Evolutionary conservation across 495 filamentous ascomycete genomes (phyloP).

Genomic region (Darksidea phi): DNA sequence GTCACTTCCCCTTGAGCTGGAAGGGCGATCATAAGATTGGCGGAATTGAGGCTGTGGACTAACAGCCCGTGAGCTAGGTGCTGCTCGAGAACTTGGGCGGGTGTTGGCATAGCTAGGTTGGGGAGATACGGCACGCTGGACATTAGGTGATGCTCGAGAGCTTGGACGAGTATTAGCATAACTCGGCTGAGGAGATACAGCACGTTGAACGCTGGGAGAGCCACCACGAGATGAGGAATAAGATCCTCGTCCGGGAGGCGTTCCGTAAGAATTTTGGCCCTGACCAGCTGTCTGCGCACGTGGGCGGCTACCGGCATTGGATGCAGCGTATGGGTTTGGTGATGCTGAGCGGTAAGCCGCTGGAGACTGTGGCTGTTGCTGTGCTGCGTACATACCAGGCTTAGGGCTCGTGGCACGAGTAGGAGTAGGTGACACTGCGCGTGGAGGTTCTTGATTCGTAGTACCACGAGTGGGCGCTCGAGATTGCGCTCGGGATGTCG

Average conservation of each 20-base stretch:
- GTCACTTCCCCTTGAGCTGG: slow-evolving; percentile 58
- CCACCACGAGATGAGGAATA: slow-evolving; percentile 54
- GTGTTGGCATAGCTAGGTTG: slow-evolving; percentile 20
- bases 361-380: slow-evolving; percentile 17
- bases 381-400: slow-evolving; percentile 36
- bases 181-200: slow-evolving; percentile 51
- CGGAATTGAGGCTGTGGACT: slow-evolving; percentile 35
- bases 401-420: slow-evolving; percentile 46
- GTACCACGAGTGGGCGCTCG: slow-evolving; percentile 30
- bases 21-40: slow-evolving; percentile 56
- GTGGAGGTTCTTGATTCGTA: slow-evolving; percentile 27
- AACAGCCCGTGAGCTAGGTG: slow-evolving; percentile 24
- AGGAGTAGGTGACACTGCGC: slow-evolving; percentile 41
- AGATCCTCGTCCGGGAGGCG: slow-evolving; percentile 53
- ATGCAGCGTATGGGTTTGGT: slow-evolving; percentile 52
- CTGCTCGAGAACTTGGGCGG: slow-evolving; percentile 23
- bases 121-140: slow-evolving; percentile 58
- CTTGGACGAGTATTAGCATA: slow-evolving; percentile 20
- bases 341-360: slow-evolving; percentile 35
- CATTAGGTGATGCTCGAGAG: slow-evolving; percentile 28
- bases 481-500: slow-evolving; percentile 35
- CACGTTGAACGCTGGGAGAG: slow-evolving; percentile 39
- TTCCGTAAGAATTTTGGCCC: slow-evolving; percentile 47
- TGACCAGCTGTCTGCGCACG: background rate
- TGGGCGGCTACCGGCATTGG: slow-evolving; percentile 9